These are phyloP conservation scores for Aspergillus hiratsukae DNA, from an alignment of 2,329 filamentous ascomycete species.

Conservation along the genomic window DNA sequence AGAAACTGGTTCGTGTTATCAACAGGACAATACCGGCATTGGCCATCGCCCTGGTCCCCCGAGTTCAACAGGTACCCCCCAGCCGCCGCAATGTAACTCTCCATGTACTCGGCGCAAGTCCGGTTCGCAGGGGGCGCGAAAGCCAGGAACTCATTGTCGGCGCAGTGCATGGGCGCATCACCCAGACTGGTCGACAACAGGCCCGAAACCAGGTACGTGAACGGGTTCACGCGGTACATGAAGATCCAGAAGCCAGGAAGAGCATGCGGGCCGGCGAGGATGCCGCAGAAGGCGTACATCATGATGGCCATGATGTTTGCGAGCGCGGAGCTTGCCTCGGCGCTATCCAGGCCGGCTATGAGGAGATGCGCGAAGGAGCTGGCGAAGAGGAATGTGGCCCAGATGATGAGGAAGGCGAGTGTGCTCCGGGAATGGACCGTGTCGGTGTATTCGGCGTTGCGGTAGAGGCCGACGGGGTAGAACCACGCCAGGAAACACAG, in stretches of 20 bases:
- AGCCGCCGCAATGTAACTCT: background rate
- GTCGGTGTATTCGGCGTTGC: constrained; percentile 29
- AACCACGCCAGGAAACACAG: constrained; percentile 61
- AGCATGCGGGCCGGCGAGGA: constrained; percentile 1
- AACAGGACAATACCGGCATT: background rate
- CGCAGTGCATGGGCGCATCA: background rate
- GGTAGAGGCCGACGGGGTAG: constrained; percentile 50
- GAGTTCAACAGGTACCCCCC: background rate
- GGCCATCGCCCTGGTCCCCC: background rate
- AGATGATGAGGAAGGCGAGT: constrained; percentile 58
- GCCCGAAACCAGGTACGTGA: constrained; percentile 21
- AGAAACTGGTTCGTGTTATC: background rate
- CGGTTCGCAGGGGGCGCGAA: background rate
- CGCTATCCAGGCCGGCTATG: constrained; percentile 46
- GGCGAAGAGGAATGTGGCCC: constrained; percentile 64
- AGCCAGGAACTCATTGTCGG: background rate
- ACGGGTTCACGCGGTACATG: background rate
- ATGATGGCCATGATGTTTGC: constrained; percentile 2
- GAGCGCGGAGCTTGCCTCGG: too few species aligned
- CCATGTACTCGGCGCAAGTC: background rate
- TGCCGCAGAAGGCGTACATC: constrained; percentile 6
- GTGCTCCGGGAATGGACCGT: constrained; percentile 49
- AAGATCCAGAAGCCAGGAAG: constrained; percentile 6
- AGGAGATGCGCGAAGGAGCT: constrained; percentile 66
- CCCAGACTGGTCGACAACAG: background rate